Base-by-base conservation (phyloP, 768 basidiomycete species). In the Agrocybe chaxingu region DNA sequence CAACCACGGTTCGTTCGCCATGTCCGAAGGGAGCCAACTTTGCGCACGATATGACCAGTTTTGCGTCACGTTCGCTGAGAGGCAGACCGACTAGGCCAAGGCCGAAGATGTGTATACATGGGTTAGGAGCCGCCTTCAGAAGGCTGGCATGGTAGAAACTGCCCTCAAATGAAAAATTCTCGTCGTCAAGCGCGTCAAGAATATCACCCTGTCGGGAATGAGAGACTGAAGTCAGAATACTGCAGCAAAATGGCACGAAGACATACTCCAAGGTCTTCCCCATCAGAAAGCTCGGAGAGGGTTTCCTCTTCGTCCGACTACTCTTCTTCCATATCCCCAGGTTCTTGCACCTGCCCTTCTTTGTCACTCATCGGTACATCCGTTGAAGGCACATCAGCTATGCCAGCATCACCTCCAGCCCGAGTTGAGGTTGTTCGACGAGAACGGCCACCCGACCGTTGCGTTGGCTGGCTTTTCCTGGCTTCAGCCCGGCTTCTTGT, bases 11-110 rank as follows among this genome's bases (percentile, higher is more conserved):
- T 8, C 66, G 59, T 33, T 70, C 66, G 11, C 73, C 75, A 46
- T 71, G 68, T 1, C 77, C 78, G 57, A 72, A 80, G 0, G 76
- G 74, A 2, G 78, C 74, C 55, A 72, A 72, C 4, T 53, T 50
- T 5, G 73, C 63, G 11, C 55, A 48, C 0, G 61, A 53, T 18
- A 71, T 74, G 39, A 81, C 64, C 1, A 59, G 42, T 34, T 65
- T 61, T 1, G 76, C 77, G 29, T 75, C 75, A 2, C 69, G 60
- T 33, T 60, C 50, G 36, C 59, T 70, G 1, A 79, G 61, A 2
- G 79, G 77, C 13, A 77, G 66, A 0, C 72, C 75, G 33, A 79
- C 53, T n/a, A 61, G 34, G 0, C 79, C 77, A 16, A 77, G 42
- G 11, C 68, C 72, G 1, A 66, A 64, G 31, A 78, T 65, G 13